Base-by-base conservation (phyloP, 805 yeast species). In the Phaffomyces antillensis region DNA sequence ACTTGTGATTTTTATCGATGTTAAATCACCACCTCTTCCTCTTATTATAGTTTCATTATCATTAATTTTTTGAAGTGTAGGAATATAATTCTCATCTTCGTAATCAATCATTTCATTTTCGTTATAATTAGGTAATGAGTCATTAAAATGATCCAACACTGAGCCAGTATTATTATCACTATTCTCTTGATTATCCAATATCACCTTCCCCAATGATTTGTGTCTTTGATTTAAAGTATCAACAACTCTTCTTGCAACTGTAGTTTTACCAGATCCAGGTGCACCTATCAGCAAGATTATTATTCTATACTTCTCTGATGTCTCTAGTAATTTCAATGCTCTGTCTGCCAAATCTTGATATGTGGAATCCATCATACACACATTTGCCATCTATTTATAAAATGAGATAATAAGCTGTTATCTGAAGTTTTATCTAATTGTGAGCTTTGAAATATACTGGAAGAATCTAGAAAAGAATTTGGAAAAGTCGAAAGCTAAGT, bases 251-350 rank as follows among this genome's bases (percentile, higher is more conserved):
- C 58, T 56, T 1, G 90, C 80, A 32, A 81, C 56, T 0, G 95
- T 84, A 4, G 90, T 75, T 60, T 87, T 87, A 0, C 96, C 96
- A 1, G 90, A 78, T 7, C 96, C 96, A 3, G 96, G 96, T 0
- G 80, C 72, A 1, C 96, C 96, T 3, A 81, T 79, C 12, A 88
- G 55, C 0, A 83, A 65, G 10, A 88, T 67, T 16, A 83, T 47
- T 3, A 79, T 59, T 51, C 90, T 65, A 46, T 75, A 70, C 35
- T 60, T 58, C 0, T 49, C 47, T 13, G 62, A 54, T 4, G 54
- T 42, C 11, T 58, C 53, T 6, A 63, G 56, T 16, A 66, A 49
- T 12, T 51, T 39, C 3, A 67, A 42, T 0, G 66, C 60, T 37
- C 69, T 52, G 25, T 63, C 54, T 5, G 64, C 64, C 15, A 71